Evolutionary conservation across 208 protist genomes (phyloP), one percentile per base, ranked within the genome.

Genomic region (Leishmania martiniquensis): DNA sequence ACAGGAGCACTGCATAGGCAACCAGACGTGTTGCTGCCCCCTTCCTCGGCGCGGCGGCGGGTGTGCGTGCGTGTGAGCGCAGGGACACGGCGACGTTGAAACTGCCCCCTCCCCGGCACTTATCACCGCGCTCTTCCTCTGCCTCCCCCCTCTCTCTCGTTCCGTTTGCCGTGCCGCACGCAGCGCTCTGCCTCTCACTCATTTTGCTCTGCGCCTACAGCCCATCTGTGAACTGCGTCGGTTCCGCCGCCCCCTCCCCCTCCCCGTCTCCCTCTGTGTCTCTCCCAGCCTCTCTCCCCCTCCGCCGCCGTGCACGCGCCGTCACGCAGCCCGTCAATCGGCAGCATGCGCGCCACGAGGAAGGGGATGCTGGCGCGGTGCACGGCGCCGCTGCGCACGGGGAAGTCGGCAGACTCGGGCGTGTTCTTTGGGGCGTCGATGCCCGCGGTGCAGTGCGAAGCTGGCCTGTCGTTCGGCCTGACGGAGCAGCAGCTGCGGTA

Each of bases 391-490:
- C 82, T 85, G 76, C 82, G 13, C 57, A 60, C 13, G 37, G 49
- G 13, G 10, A 77, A 84, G 57, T 76, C 57, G n/a, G 49, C 63
- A 0, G 51, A 63, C 59, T 32, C 72, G 13, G 68, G 69, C 68
- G 54, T 37, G 32, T 84, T 80, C 66, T 85, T 80, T 72, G 84
- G 83, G 59, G 81, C 75, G 51, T 83, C 79, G 20, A 72, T 62
- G 29, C 84, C 87, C 17, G 68, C 86, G 22, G 76, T 79, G 13
- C 49, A 76, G 55, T 60, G 42, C 25, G 37, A 70, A 6, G 62
- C 55, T 7, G 91, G 95, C 25, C 37, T 97, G 55, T 87, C 80
- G 60, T 96, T 97, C 81, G 91, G 86, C n/a, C 84, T 98, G 34
- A 95, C 77, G 37, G 85, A 89, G 10, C 86, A 97, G 71, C 91